These are phyloP conservation scores for Suillus alpinus DNA, from an alignment of 768 basidiomycete genomes.

Conservation along the genomic window DNA sequence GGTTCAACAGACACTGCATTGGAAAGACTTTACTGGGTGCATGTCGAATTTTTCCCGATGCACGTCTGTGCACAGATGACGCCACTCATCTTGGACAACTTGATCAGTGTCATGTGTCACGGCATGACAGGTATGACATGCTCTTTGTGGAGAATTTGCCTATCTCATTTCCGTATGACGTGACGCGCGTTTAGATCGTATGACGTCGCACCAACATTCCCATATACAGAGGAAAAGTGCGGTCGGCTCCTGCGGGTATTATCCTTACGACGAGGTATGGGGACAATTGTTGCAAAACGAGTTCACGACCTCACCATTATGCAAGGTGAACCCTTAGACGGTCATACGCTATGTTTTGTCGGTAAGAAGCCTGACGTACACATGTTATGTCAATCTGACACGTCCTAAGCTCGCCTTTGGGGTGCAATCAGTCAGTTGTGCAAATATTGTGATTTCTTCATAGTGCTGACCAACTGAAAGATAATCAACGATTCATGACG, in stretches of 20 bases:
- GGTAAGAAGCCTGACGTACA: slow-evolving; percentile 21
- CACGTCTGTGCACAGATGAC: slow-evolving; percentile 36
- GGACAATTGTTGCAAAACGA: background rate
- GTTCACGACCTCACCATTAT: slow-evolving; percentile 4
- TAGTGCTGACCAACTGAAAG: slow-evolving; percentile 26
- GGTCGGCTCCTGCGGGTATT: slow-evolving; percentile 44
- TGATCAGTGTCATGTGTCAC: slow-evolving; percentile 48
- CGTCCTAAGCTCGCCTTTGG: slow-evolving; percentile 40
- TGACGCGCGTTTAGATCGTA: slow-evolving; percentile 37
- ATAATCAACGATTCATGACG: slow-evolving; percentile 43
- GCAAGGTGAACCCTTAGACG: slow-evolving; percentile 31
- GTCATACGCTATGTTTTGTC: slow-evolving; percentile 36
- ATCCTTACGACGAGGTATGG: slow-evolving; percentile 36
- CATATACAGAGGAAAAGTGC: slow-evolving; percentile 44
- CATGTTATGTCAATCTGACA: background rate
- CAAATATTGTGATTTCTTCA: background rate
- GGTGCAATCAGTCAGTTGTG: slow-evolving; percentile 36
- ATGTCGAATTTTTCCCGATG: slow-evolving; percentile 55
- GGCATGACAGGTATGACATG: slow-evolving; percentile 39
- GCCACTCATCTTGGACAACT: slow-evolving; percentile 36
- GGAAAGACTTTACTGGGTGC: slow-evolving; percentile 53
- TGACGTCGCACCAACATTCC: slow-evolving; percentile 57
- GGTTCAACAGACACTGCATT: slow-evolving; percentile 36
- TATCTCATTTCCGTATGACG: slow-evolving; percentile 13
- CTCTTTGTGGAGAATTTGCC: slow-evolving; percentile 2